These are phyloP conservation scores for Bacterosira constricta DNA, from an alignment of 108 stramenopile species.

Conservation along the genomic window DNA sequence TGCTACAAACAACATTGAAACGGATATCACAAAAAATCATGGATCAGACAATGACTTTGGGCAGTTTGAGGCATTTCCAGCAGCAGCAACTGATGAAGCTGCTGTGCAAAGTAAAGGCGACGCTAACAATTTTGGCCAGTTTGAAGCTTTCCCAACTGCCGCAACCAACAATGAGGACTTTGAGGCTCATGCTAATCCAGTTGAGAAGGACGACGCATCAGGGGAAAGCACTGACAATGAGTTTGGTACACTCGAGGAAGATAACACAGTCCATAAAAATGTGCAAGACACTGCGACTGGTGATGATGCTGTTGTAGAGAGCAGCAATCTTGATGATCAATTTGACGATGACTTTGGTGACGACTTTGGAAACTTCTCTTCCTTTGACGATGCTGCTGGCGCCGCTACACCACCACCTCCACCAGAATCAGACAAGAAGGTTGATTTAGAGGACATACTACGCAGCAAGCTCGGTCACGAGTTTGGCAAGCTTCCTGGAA, in stretches of 20 bases:
- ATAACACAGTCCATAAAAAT: neutral
- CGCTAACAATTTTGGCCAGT: constrained; percentile 1
- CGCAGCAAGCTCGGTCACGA: constrained; percentile 20
- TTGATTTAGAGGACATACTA: constrained; percentile 2
- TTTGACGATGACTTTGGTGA: constrained; percentile 26
- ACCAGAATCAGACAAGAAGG: neutral
- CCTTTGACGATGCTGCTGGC: constrained; percentile 30
- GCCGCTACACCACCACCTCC: neutral
- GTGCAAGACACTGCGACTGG: neutral
- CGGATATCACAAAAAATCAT: too few species aligned
- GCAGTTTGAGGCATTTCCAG: neutral
- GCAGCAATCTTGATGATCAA: constrained; percentile 4
- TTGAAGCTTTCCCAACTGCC: neutral
- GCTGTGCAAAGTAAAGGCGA: neutral
- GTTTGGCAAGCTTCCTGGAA: constrained; percentile 1
- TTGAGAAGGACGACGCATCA: neutral
- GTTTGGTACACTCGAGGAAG: constrained; percentile 29
- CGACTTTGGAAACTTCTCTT: constrained; percentile 44
- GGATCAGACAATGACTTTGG: neutral
- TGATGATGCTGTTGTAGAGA: neutral
- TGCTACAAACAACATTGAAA: neutral
- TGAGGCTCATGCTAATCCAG: neutral
- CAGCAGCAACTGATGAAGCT: too few species aligned
- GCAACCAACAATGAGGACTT: neutral
- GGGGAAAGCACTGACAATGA: constrained; percentile 2